Evolutionary conservation across 2,329 filamentous ascomycete genomes (phyloP).

Genomic region (Hymenotorrendiella dingleyae): DNA sequence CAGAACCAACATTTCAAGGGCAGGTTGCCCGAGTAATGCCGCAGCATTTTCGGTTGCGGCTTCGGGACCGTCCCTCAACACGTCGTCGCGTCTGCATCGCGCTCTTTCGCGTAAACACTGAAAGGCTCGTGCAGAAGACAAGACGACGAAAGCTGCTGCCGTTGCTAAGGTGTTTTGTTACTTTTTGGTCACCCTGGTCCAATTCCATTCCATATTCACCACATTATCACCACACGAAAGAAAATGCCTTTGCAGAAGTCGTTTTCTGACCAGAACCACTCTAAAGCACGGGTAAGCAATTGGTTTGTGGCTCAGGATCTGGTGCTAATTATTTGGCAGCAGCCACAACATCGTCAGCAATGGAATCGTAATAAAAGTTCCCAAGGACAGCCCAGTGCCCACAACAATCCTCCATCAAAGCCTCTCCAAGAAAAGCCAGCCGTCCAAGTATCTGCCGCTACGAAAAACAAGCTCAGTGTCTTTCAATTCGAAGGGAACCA

Average conservation of each 20-base stretch:
- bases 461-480: conserved; percentile 53
- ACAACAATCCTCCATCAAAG: conserved; percentile 15
- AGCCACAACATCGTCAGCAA: conserved; percentile 22
- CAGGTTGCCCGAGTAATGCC: no score
- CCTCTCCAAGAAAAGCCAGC: conserved; percentile 26
- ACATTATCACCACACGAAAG: no score
- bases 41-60: no score
- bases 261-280: conserved; percentile 32
- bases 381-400: conserved; percentile 17
- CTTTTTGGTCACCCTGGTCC: no score
- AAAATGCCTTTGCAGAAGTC: conserved; percentile 33
- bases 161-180: no score
- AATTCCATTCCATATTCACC: no score
- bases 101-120: no score
- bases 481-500: conserved; percentile 44
- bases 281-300: conserved; percentile 24
- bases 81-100: no score
- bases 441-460: conserved; percentile 42
- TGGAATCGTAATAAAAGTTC: conserved; percentile 30
- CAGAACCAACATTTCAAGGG: no score
- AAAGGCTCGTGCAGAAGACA: no score
- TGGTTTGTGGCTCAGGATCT: not conserved
- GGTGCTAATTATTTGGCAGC: conserved; percentile 6
- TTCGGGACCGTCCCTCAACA: no score
- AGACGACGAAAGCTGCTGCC: no score